phyloP scores from a whole-genome alignment of 208 protist genomes.

The Acanthamoeba culbertsoni region DNA sequence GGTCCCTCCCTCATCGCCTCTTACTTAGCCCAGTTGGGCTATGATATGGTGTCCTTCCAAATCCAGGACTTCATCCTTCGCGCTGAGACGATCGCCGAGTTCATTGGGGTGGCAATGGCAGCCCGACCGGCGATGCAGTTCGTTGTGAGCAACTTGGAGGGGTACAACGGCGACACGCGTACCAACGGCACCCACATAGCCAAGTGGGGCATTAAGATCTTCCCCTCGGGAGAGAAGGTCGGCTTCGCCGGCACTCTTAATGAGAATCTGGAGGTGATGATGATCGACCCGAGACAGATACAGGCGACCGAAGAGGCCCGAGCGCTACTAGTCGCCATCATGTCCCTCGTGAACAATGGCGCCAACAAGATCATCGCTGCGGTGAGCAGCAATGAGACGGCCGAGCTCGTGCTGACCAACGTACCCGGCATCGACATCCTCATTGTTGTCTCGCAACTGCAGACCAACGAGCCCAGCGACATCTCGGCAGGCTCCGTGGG shows the following conservation, averaged over 20 bases:
- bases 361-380: neutral
- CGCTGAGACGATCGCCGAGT: too few relatives aligned
- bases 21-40: too few relatives aligned
- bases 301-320: neutral
- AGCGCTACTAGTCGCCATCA: neutral
- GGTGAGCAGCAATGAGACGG: neutral
- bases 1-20: too few relatives aligned
- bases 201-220: neutral
- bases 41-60: too few relatives aligned
- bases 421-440: conserved; percentile 37
- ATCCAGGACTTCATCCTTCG: too few relatives aligned
- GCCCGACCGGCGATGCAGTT: too few relatives aligned
- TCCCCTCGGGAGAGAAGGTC: neutral
- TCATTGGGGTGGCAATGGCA: too few relatives aligned
- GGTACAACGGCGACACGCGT: neutral
- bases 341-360: neutral
- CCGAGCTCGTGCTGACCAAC: neutral
- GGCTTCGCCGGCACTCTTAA: neutral
- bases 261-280: neutral
- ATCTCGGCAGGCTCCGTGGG: neutral
- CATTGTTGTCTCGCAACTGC: neutral
- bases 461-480: neutral
- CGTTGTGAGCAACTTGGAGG: neutral
- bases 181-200: neutral
- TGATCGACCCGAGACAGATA: neutral